Evolutionary conservation across 345 rosid species (phyloP).

Genomic region (Pseudoturritis turrita): DNA sequence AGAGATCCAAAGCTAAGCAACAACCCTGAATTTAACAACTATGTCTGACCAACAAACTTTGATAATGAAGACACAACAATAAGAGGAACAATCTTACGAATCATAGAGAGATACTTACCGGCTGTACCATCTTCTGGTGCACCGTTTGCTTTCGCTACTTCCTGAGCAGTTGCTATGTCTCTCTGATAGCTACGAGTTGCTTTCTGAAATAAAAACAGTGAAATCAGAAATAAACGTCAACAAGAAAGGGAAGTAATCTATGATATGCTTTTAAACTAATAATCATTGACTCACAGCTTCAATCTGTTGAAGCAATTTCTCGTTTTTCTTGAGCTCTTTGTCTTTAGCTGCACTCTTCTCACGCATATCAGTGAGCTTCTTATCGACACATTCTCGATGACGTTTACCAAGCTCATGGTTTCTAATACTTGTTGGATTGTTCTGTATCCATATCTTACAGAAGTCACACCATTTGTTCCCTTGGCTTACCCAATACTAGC

Average conservation of each 20-base stretch:
- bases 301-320: slow-evolving; percentile 69
- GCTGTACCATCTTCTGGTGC: slow-evolving; percentile 45
- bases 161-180: slow-evolving; percentile 59
- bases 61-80: not conserved
- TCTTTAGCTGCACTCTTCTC: slow-evolving; percentile 78
- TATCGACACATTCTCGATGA: slow-evolving; percentile 64
- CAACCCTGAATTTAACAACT: not conserved
- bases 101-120: slow-evolving; percentile 37
- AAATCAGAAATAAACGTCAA: not conserved
- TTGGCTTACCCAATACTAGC: slow-evolving; percentile 92
- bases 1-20: slow-evolving; percentile 9
- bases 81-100: not conserved
- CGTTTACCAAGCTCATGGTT: slow-evolving; percentile 96
- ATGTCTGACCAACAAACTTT: not conserved
- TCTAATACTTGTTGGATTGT: slow-evolving; percentile 76
- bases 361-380: slow-evolving; percentile 70
- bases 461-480: slow-evolving; percentile 97
- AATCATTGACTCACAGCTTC: slow-evolving; percentile 70
- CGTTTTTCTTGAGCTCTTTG: slow-evolving; percentile 71
- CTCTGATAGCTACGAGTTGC: slow-evolving; percentile 93
- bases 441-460: slow-evolving; percentile 82
- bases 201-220: slow-evolving; percentile 48
- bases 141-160: slow-evolving; percentile 59
- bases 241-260: not conserved
- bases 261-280: not conserved